Evolutionary conservation across 1,284 basidiomycete species (phyloP).

Genomic region (Malassezia slooffiae): DNA sequence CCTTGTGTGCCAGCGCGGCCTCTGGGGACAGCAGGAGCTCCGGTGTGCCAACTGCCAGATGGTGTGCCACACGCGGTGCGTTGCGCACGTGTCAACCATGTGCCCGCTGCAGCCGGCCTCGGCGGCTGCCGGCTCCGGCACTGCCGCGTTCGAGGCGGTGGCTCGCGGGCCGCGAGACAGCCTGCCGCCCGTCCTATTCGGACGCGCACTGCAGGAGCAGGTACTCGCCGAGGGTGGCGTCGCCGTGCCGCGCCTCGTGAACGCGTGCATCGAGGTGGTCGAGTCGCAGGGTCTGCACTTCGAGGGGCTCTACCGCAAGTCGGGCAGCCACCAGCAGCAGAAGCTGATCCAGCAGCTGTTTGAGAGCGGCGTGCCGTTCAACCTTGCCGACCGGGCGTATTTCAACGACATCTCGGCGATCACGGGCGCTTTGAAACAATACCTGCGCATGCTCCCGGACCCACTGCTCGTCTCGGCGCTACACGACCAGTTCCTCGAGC

Average conservation of each 20-base stretch:
- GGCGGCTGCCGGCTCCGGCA: slow-evolving; percentile 21
- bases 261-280: slow-evolving; percentile 48
- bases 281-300: slow-evolving; percentile 59
- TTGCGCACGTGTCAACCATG: slow-evolving; percentile 28
- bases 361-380: slow-evolving; percentile 81
- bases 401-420: slow-evolving; percentile 97
- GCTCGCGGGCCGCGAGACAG: slow-evolving; percentile 60
- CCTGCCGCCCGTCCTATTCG: slow-evolving; percentile 82
- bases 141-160: slow-evolving; percentile 23
- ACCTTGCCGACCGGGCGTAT: slow-evolving; percentile 70
- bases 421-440: slow-evolving; percentile 91
- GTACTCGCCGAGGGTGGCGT: slow-evolving; percentile 61
- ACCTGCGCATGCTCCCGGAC: slow-evolving; percentile 80
- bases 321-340: slow-evolving; percentile 80
- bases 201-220: slow-evolving; percentile 71
- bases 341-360: slow-evolving; percentile 90
- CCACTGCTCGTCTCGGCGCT: slow-evolving; percentile 82
- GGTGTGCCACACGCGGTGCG: slow-evolving; percentile 32
- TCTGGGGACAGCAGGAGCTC: slow-evolving; percentile 87
- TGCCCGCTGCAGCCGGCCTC: slow-evolving; percentile 20
- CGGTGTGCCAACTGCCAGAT: slow-evolving; percentile 56
- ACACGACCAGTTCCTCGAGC: slow-evolving; percentile 69
- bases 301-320: slow-evolving; percentile 94
- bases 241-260: slow-evolving; percentile 57
- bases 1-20: slow-evolving; percentile 90